phyloP scores from a whole-genome alignment of 768 basidiomycete species.

The Russula dissimulans region DNA sequence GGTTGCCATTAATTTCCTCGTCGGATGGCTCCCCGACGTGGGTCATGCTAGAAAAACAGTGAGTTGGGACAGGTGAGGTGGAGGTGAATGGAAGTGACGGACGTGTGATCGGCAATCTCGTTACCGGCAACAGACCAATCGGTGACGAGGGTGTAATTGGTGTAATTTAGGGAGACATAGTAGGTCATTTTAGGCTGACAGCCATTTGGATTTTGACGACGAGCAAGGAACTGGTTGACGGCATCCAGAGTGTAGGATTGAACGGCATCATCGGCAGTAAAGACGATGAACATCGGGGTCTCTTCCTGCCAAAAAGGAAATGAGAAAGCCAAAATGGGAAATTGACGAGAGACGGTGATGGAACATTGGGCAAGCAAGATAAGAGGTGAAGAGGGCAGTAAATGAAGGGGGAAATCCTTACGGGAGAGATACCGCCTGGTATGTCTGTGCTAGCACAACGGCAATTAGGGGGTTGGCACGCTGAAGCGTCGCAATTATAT shows the following conservation, averaged over 20 bases:
- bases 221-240: conserved; percentile 65
- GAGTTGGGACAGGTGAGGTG: background rate
- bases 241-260: conserved; percentile 69
- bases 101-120: conserved; percentile 77
- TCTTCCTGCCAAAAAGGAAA: conserved; percentile 34
- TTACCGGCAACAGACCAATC: conserved; percentile 79
- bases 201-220: conserved; percentile 69
- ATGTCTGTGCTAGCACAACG: conserved; percentile 65
- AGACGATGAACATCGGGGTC: conserved; percentile 59
- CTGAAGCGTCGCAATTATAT: conserved; percentile 58
- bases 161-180: conserved; percentile 61
- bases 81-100: conserved; percentile 23
- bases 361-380: background rate
- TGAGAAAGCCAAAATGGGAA: background rate
- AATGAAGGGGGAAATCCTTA: conserved; percentile 29
- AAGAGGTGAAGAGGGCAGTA: too few species aligned
- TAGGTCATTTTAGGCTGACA: conserved; percentile 72
- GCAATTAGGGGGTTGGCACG: conserved; percentile 62
- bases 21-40: conserved; percentile 56
- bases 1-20: conserved; percentile 68
- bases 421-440: conserved; percentile 59
- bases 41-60: conserved; percentile 49
- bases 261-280: conserved; percentile 69
- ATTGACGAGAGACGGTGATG: background rate
- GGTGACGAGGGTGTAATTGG: conserved; percentile 68